A percentile compares a stretch with the other conserved stretches of the same genome.
Conservation (phyloP, 768 basidiomycete species). For the Mycena crocata region DNA sequence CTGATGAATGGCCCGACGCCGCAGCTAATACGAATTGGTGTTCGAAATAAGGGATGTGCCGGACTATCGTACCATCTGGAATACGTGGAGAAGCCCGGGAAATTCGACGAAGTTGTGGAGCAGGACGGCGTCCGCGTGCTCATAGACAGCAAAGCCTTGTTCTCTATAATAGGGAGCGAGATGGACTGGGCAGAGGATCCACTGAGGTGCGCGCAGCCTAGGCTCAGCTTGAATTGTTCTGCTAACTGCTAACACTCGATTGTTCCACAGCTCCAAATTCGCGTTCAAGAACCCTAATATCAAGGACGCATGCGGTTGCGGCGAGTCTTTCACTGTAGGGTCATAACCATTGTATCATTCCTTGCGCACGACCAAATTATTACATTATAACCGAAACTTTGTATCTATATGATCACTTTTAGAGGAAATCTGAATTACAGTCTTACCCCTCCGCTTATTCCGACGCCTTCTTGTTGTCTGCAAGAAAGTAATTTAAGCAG, state of each 20-base stretch:
- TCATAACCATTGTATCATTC: constrained; percentile 45
- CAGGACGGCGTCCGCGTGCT: constrained; percentile 95
- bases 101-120: constrained; percentile 96
- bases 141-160: constrained; percentile 96
- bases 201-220: constrained; percentile 70
- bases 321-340: constrained; percentile 86
- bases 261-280: constrained; percentile 73
- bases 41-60: constrained; percentile 98
- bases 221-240: neutral
- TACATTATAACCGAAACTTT: constrained; percentile 26
- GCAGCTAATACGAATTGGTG: constrained; percentile 93
- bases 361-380: constrained; percentile 13
- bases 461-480: constrained; percentile 17
- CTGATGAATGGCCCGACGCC: constrained; percentile 88
- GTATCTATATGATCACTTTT: constrained; percentile 29
- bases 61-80: constrained; percentile 90
- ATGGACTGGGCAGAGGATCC: constrained; percentile 99
- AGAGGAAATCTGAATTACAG: constrained; percentile 12
- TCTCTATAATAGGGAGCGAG: constrained; percentile 97
- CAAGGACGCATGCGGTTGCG: constrained; percentile 94
- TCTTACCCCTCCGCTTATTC: constrained; percentile 1
- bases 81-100: constrained; percentile 89
- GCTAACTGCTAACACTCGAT: constrained; percentile 6
- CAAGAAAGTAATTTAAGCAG: neutral
- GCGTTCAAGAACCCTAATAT: constrained; percentile 93